phyloP scores from a whole-genome alignment of 1,139 yeast genomes.

The Suzukiozyma palmioleophila region DNA sequence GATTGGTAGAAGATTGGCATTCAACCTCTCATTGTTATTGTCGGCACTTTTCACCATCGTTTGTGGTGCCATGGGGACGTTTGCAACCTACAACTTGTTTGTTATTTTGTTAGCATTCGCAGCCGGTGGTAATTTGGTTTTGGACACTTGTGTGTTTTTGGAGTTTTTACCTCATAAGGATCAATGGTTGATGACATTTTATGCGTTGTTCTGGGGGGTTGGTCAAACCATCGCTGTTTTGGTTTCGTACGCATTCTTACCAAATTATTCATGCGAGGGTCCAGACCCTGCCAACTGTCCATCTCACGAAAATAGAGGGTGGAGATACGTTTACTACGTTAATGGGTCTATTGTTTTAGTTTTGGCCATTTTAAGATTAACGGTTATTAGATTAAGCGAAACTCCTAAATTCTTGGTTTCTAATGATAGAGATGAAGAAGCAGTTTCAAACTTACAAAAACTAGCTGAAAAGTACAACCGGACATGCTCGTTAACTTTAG shows the following conservation, averaged over 20 bases:
- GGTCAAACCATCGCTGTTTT: constrained; percentile 55
- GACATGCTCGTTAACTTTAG: constrained; percentile 39
- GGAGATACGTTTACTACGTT: constrained; percentile 56
- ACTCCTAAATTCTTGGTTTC: constrained; percentile 56
- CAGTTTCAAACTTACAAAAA: constrained; percentile 29
- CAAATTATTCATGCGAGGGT: constrained; percentile 43
- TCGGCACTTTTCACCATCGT: constrained; percentile 50
- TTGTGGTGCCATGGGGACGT: constrained; percentile 47
- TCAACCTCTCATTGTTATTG: constrained; percentile 48
- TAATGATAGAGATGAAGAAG: constrained; percentile 51
- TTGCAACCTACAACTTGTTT: constrained; percentile 47
- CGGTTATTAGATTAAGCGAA: constrained; percentile 46
- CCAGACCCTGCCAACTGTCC: constrained; percentile 33
- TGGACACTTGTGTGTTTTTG: constrained; percentile 57
- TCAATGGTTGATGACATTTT: constrained; percentile 51
- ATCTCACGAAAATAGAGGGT: constrained; percentile 47
- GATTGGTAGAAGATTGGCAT: constrained; percentile 54
- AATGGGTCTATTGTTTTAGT: constrained; percentile 51
- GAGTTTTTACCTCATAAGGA: constrained; percentile 53
- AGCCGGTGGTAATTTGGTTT: constrained; percentile 58
- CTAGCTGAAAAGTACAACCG: constrained; percentile 43
- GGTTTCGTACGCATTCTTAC: constrained; percentile 55
- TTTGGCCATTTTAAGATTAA: constrained; percentile 43
- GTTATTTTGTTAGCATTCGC: constrained; percentile 43
- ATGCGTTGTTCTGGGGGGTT: constrained; percentile 62